Percentiles rank a stretch among this genome's conserved stretches.
Evolutionary conservation across 1,139 yeast species (phyloP).

Genomic region (Yamadazyma diospyri): DNA sequence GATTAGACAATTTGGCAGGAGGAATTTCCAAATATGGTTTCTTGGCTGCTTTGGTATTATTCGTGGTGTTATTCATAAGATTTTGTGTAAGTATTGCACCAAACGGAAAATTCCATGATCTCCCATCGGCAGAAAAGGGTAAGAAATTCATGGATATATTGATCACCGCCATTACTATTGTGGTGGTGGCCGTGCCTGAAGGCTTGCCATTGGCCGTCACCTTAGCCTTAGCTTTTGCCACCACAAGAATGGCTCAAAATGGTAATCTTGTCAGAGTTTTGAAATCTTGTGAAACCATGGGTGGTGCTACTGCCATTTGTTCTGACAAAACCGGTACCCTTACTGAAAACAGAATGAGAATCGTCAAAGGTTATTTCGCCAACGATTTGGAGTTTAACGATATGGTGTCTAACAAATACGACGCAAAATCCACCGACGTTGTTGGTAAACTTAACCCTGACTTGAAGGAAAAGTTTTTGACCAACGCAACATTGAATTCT

Average conservation of each 20-base stretch:
- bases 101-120: slow-evolving; percentile 39
- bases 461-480: slow-evolving; percentile 39
- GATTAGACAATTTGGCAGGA: slow-evolving; percentile 80
- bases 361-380: slow-evolving; percentile 73
- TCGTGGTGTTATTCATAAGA: slow-evolving; percentile 73
- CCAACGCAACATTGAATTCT: slow-evolving; percentile 74
- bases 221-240: slow-evolving; percentile 92
- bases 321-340: slow-evolving; percentile 97
- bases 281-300: slow-evolving; percentile 97
- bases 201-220: slow-evolving; percentile 97
- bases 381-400: slow-evolving; percentile 42
- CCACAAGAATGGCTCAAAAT: slow-evolving; percentile 96
- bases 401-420: slow-evolving; percentile 22
- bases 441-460: slow-evolving; percentile 26
- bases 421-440: slow-evolving; percentile 31
- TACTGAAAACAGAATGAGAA: slow-evolving; percentile 89
- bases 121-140: slow-evolving; percentile 73
- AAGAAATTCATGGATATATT: slow-evolving; percentile 78
- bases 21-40: slow-evolving; percentile 93
- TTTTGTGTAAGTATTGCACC: slow-evolving; percentile 67
- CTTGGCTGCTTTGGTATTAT: slow-evolving; percentile 74
- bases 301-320: slow-evolving; percentile 95
- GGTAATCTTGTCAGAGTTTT: slow-evolving; percentile 93
- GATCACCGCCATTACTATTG: slow-evolving; percentile 86
- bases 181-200: slow-evolving; percentile 98